phyloP scores from a whole-genome alignment of 2,329 filamentous ascomycete genomes.

The Hymenoscyphus albidus region DNA sequence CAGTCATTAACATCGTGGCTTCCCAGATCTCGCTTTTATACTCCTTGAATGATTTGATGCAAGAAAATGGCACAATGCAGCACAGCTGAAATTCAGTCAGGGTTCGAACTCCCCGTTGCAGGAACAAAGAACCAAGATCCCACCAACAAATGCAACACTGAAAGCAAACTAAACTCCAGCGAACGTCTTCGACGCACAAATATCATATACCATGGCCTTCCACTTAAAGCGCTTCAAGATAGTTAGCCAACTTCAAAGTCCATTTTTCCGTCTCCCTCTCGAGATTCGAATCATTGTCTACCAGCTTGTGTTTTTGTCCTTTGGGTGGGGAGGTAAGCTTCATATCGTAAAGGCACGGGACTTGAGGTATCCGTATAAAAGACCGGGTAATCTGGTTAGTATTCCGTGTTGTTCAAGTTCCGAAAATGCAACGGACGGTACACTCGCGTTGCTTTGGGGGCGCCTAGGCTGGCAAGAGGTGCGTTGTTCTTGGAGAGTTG shows the following conservation, averaged over 20 bases:
- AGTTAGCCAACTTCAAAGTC: neutral
- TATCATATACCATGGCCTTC: neutral
- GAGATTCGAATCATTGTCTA: slow-evolving; percentile 2
- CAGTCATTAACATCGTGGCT: too few relatives aligned
- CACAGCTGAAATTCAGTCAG: too few relatives aligned
- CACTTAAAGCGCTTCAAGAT: neutral
- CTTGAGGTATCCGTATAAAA: neutral
- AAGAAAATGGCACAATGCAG: too few relatives aligned
- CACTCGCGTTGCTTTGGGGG: neutral
- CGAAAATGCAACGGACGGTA: neutral
- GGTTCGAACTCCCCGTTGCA: neutral
- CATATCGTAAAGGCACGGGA: neutral
- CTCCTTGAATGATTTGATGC: too few relatives aligned
- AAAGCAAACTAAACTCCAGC: neutral
- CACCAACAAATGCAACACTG: neutral
- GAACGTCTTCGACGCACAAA: neutral
- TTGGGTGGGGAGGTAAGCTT: neutral
- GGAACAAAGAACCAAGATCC: neutral
- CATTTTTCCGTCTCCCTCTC: neutral
- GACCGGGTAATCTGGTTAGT: neutral
- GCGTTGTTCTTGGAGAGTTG: neutral
- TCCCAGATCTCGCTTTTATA: too few relatives aligned
- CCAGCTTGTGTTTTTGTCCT: neutral
- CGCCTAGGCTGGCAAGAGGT: neutral
- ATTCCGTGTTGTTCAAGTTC: neutral